These are phyloP conservation scores for Podila epicladia DNA, from an alignment of 192 early-diverging fungal genomes.

Conservation along the genomic window DNA sequence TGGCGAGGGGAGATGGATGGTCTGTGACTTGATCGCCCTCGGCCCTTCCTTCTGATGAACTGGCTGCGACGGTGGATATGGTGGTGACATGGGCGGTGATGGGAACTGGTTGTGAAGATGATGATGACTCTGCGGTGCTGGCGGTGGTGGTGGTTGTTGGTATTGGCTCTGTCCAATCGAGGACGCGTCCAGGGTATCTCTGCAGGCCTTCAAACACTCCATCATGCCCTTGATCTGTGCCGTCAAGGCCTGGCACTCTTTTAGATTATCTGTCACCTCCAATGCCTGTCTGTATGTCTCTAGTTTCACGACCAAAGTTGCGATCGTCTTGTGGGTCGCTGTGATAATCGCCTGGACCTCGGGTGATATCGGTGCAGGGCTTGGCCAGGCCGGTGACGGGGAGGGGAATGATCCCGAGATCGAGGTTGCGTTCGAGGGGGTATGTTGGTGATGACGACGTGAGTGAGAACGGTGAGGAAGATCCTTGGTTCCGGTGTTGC, in stretches of 20 bases:
- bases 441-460: not conserved
- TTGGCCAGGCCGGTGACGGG: not conserved
- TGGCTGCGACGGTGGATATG: not conserved
- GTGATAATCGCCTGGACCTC: slow-evolving; percentile 22
- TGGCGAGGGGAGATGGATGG: not conserved
- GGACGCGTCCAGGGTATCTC: slow-evolving; percentile 17
- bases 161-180: slow-evolving; percentile 2
- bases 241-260: slow-evolving; percentile 24
- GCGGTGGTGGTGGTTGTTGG: not conserved
- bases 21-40: not conserved
- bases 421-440: not conserved
- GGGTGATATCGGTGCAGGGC: slow-evolving; percentile 5
- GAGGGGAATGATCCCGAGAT: slow-evolving; percentile 1
- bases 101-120: not conserved
- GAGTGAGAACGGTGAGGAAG: not conserved
- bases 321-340: slow-evolving; percentile 37
- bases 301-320: slow-evolving; percentile 16
- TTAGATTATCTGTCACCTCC: slow-evolving; percentile 33
- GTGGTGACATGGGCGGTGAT: not conserved
- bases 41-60: not conserved
- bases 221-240: slow-evolving; percentile 34
- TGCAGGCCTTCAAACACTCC: slow-evolving; percentile 45
- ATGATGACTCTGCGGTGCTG: not conserved
- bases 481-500: slow-evolving; percentile 2
- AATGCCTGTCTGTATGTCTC: slow-evolving; percentile 38